Base-by-base conservation (phyloP, 768 basidiomycete genomes). In the Dentipellis sp. region DNA sequence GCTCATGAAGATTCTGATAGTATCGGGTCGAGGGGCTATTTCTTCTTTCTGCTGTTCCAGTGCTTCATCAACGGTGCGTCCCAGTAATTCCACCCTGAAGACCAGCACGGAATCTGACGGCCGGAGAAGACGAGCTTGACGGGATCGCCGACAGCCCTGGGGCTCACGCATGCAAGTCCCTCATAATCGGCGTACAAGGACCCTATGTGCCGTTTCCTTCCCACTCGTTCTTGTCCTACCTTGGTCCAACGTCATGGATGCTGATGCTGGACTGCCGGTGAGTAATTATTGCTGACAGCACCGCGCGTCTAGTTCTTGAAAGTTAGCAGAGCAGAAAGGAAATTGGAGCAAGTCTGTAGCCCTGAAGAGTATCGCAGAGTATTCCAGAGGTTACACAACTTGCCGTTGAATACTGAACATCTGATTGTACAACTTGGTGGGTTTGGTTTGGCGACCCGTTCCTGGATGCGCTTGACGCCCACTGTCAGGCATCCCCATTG, bases 1-100 rank as follows among this genome's bases (percentile, higher is more conserved):
- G 14, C 17, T 40, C 11, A 35, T 35, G 19, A 34, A n/a, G 36
- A 10, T 58, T 11, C 36, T 54, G 47, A 56, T 57, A 91, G 87
- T 8, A 88, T 97, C 54, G 95, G 94, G 6, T 70, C 82, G 0
- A 75, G 88, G 61, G 91, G 86, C 19, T 97, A 94, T 71, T 94
- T 94, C 68, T 94, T 84, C 75, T 99, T 84, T 72, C 75, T 95
- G 19, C 75, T 99, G 1, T 98, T 99, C 75, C 95, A 99, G 63
- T 91, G 89, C 62, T 94, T 94, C 68, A 82, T 88, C 63, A 85
- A 87, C 59, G 80, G 89, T 88, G 62, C 53, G 79, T 52, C 59
- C 42, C 19, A 17, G 21, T 21, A 5, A n/a, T 50, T 50, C 3
- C 22, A 10, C 11, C 47, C 23, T 14, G 42, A 45, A 4, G 7